Conservation (phyloP, 2,329 filamentous ascomycete genomes). For the Diaporthe sp. region DNA sequence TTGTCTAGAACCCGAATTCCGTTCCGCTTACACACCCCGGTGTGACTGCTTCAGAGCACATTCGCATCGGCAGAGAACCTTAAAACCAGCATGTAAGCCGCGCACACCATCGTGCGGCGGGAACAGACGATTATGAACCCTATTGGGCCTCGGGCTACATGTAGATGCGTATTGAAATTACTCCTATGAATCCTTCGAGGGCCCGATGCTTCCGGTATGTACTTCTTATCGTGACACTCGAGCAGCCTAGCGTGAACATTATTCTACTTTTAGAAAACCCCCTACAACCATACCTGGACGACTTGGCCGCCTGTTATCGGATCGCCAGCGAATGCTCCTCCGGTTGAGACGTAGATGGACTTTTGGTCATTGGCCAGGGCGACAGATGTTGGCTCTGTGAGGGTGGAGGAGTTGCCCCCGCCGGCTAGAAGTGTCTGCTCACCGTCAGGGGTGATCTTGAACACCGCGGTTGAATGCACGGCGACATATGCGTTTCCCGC, state of each 20-base stretch:
- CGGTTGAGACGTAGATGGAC: neutral
- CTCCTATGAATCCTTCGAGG: neutral
- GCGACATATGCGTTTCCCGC: constrained; percentile 1
- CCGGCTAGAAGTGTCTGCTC: neutral
- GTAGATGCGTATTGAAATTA: neutral
- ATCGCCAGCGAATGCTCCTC: neutral
- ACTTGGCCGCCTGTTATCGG: neutral
- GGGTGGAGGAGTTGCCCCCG: neutral
- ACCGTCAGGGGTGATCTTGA: neutral
- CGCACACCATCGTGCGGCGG: neutral
- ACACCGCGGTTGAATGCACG: neutral
- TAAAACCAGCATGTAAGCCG: neutral
- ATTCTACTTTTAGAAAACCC: neutral
- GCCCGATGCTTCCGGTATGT: neutral
- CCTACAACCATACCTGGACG: constrained; percentile 4
- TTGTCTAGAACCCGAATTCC: neutral
- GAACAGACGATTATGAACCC: neutral
- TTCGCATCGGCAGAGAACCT: neutral
- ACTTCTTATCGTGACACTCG: too few relatives aligned
- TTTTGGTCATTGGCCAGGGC: neutral
- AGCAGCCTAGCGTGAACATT: neutral
- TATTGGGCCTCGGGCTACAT: neutral
- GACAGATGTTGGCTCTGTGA: neutral
- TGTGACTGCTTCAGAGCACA: neutral
- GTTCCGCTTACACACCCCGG: neutral